Conservation (phyloP, 2,329 filamentous ascomycete species). For the Monosporascus ibericus region DNA sequence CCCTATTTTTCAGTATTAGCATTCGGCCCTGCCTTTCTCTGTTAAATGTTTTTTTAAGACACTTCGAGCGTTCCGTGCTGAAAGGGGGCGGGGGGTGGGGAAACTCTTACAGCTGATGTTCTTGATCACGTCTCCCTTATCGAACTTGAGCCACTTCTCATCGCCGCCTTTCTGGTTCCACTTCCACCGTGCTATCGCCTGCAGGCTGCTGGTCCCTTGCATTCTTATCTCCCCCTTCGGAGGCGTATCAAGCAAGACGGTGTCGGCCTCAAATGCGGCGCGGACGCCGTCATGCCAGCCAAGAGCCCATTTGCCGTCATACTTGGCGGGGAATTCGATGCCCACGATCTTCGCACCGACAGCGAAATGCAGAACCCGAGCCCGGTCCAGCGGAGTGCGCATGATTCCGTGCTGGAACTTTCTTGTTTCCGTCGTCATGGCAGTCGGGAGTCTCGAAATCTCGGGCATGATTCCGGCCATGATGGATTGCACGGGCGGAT, state of each 20-base stretch:
- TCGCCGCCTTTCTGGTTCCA: conserved; percentile 41
- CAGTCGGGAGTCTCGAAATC: conserved; percentile 37
- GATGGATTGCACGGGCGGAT: conserved; percentile 33
- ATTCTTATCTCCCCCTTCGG: conserved; percentile 39
- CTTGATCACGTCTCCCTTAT: conserved; percentile 60
- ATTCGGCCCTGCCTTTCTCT: too few species aligned
- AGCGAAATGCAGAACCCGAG: conserved; percentile 39
- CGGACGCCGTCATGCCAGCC: conserved; percentile 50
- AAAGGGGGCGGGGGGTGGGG: too few species aligned
- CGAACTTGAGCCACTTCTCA: conserved; percentile 52
- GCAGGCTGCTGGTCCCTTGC: conserved; percentile 39
- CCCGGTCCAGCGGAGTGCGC: conserved; percentile 38
- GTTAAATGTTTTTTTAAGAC: too few species aligned
- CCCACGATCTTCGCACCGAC: conserved; percentile 44
- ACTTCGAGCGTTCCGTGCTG: background rate
- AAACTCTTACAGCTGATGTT: conserved; percentile 42
- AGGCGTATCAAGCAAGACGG: conserved; percentile 42
- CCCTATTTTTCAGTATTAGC: conserved; percentile 13
- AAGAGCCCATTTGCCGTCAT: conserved; percentile 50
- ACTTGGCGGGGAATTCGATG: conserved; percentile 44
- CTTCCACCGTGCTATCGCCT: conserved; percentile 47
- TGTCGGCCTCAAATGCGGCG: conserved; percentile 43
- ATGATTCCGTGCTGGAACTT: conserved; percentile 39
- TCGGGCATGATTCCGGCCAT: conserved; percentile 35
- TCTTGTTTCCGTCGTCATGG: conserved; percentile 39